Conservation (phyloP, 163 green algal genomes). For the Chlorella variabilis region DNA sequence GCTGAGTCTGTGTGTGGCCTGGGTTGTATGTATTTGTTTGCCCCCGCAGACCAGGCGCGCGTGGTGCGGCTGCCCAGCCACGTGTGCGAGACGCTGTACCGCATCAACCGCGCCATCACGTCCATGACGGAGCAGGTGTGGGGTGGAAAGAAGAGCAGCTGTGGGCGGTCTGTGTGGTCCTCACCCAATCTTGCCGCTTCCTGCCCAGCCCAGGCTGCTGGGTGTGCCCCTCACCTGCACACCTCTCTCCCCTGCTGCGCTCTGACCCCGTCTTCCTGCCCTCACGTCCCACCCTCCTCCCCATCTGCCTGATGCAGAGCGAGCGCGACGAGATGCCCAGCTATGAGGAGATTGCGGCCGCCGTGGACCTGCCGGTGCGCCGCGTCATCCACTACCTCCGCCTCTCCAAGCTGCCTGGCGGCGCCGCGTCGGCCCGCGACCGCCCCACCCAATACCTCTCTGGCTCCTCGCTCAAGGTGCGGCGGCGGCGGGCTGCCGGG, state of each 20-base stretch:
- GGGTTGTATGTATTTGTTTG: too few species aligned
- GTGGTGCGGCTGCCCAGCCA: conserved; percentile 84
- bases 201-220: too few species aligned
- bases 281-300: not conserved
- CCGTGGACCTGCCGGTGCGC: conserved; percentile 48
- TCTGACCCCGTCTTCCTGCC: not conserved
- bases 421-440: not conserved
- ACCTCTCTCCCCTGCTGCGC: not conserved
- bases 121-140: conserved; percentile 18
- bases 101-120: conserved; percentile 54
- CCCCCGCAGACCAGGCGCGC: conserved; percentile 62
- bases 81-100: conserved; percentile 78
- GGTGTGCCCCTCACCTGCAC: not conserved
- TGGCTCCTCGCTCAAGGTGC: conserved; percentile 2
- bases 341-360: conserved; percentile 61
- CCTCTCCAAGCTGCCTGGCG: conserved; percentile 3
- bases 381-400: conserved; percentile 34
- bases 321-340: conserved; percentile 55
- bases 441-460: not conserved
- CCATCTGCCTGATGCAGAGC: conserved; percentile 21
- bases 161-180: too few species aligned
- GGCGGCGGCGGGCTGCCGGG: not conserved
- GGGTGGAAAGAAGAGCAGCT: too few species aligned
- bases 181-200: not conserved
- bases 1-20: too few species aligned